Evolutionary conservation across 345 rosid genomes (phyloP).

Genomic region (Cardamine chenopodiifolia): DNA sequence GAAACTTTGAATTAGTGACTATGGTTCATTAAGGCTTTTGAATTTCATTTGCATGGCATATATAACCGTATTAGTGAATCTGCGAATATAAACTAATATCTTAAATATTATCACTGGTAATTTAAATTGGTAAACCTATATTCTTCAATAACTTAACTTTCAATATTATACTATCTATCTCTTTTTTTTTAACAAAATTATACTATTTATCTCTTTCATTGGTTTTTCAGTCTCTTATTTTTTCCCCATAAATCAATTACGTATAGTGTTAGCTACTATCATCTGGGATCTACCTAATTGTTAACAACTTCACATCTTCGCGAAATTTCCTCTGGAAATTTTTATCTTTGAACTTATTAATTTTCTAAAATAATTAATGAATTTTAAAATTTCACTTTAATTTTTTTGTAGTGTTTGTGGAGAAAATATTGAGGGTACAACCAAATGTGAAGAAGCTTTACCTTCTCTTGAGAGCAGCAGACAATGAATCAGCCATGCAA

Average conservation of each 20-base stretch:
- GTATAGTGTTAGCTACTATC: background rate
- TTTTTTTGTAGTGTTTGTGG: slow-evolving; percentile 62
- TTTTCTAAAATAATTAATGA: background rate
- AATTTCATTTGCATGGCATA: slow-evolving; percentile 7
- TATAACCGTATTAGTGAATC: background rate
- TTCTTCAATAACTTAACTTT: background rate
- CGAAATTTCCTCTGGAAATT: background rate
- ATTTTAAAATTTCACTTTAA: background rate
- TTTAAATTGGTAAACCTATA: background rate
- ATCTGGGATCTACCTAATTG: background rate
- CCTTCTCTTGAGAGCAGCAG: slow-evolving; percentile 76
- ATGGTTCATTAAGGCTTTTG: background rate
- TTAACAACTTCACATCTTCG: background rate
- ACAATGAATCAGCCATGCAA: slow-evolving; percentile 62
- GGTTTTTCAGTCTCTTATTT: background rate
- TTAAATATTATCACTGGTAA: background rate
- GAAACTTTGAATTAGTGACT: background rate
- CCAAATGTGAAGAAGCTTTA: slow-evolving; percentile 79
- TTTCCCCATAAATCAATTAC: background rate
- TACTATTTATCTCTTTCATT: background rate
- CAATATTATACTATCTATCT: background rate
- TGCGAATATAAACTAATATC: background rate
- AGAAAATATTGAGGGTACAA: slow-evolving; percentile 78
- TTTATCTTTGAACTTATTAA: background rate
- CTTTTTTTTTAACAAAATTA: too few relatives aligned